Conservation (phyloP, 139 green algal species). For the Edaphochlamys debaryana region DNA sequence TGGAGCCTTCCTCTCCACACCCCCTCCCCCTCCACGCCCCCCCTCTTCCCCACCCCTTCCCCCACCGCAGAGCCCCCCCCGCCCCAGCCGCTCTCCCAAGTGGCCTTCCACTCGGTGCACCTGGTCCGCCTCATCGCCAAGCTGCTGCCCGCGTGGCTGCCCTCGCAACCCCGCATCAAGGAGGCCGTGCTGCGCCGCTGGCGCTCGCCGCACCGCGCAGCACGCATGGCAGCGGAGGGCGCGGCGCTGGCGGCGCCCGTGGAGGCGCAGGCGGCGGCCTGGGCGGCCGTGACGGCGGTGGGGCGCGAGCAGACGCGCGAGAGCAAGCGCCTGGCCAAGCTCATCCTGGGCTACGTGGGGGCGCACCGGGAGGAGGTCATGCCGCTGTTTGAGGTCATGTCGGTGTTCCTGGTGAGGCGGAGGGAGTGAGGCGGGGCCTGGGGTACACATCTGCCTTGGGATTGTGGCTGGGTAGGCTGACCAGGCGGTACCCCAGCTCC, state of each 20-base stretch:
- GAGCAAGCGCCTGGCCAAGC: conserved; percentile 84
- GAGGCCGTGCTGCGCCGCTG: conserved; percentile 65
- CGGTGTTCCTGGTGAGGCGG: conserved; percentile 61
- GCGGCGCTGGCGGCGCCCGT: conserved; percentile 37
- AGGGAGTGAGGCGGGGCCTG: background rate
- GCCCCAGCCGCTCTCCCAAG: conserved; percentile 2
- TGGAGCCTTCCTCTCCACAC: background rate
- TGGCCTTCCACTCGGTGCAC: conserved; percentile 78
- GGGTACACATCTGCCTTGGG: background rate
- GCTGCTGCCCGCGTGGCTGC: conserved; percentile 81
- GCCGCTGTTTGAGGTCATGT: conserved; percentile 89
- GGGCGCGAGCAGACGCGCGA: conserved; percentile 75
- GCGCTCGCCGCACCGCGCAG: conserved; percentile 47
- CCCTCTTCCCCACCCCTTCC: background rate
- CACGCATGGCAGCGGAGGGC: conserved; percentile 46
- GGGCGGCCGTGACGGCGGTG: background rate
- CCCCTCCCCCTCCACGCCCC: background rate
- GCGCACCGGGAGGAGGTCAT: conserved; percentile 69
- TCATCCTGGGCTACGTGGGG: conserved; percentile 80
- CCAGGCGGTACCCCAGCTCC: no score
- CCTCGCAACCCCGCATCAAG: conserved; percentile 57
- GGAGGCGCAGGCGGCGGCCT: background rate
- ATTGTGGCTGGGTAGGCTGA: background rate
- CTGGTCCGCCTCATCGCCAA: conserved; percentile 84
- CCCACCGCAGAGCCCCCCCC: conserved; percentile 12